phyloP scores from a whole-genome alignment of 2,329 filamentous ascomycete species.

The Ophiostoma novo-ulmi region DNA sequence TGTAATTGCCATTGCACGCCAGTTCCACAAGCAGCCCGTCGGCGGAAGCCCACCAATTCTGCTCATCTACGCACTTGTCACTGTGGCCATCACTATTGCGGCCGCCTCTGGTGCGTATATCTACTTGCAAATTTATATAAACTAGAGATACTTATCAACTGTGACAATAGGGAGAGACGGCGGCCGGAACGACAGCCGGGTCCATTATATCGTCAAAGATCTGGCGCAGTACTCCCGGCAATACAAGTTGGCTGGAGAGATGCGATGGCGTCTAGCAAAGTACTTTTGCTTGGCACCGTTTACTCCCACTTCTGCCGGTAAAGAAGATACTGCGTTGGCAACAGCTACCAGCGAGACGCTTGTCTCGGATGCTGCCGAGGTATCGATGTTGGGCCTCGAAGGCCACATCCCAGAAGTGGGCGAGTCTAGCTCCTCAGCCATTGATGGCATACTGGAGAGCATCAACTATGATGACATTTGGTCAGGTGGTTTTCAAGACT shows the following conservation, averaged over 20 bases:
- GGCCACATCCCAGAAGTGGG: neutral
- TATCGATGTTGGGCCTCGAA: neutral
- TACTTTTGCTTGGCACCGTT: neutral
- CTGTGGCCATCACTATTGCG: neutral
- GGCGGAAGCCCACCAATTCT: neutral
- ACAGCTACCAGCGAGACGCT: neutral
- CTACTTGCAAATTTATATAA: neutral
- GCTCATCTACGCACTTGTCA: slow-evolving; percentile 7
- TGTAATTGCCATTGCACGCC: slow-evolving; percentile 1
- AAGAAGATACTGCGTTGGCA: neutral
- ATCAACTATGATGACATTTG: slow-evolving; percentile 4
- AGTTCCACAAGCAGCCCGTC: slow-evolving; percentile 1
- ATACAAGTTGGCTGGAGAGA: neutral
- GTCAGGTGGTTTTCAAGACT: neutral
- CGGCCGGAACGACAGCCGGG: neutral
- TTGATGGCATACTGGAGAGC: neutral
- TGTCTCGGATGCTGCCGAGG: neutral
- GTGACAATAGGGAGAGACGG: neutral
- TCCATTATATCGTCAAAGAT: neutral
- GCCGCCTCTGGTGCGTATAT: neutral
- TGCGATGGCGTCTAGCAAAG: neutral
- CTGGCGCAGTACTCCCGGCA: neutral
- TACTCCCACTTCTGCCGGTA: neutral
- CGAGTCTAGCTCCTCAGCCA: neutral
- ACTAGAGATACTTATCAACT: neutral